Percentiles rank a stretch among this genome's conserved stretches.
These are phyloP conservation scores for Boletellus ananiceps DNA, from an alignment of 768 basidiomycete species.

Conservation along the genomic window DNA sequence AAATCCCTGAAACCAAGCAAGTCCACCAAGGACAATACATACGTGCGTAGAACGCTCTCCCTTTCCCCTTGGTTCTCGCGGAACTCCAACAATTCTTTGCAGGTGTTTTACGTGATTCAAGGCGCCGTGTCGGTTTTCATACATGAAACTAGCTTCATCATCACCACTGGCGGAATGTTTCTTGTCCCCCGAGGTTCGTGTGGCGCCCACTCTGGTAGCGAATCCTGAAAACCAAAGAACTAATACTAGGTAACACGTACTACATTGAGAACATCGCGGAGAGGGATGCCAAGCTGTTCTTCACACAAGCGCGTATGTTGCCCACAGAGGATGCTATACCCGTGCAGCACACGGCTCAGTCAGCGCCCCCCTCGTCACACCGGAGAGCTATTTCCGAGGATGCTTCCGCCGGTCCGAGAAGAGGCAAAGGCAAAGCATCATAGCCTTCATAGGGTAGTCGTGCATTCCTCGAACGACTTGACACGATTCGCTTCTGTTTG, in stretches of 20 bases:
- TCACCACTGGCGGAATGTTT: constrained; percentile 82
- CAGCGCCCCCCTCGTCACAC: constrained; percentile 27
- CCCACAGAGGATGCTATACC: constrained; percentile 27
- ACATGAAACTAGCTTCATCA: constrained; percentile 71
- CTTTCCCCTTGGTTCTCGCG: background rate
- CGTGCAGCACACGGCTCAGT: constrained; percentile 25
- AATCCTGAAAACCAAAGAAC: background rate
- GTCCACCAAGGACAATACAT: constrained; percentile 88
- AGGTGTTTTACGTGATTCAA: constrained; percentile 80
- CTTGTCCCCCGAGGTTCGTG: constrained; percentile 80
- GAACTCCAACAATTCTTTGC: background rate
- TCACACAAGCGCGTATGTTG: constrained; percentile 76
- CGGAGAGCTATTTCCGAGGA: constrained; percentile 27
- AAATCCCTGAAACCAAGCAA: constrained; percentile 82
- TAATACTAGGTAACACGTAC: constrained; percentile 74
- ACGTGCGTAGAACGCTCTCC: constrained; percentile 47
- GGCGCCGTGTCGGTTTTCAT: constrained; percentile 87
- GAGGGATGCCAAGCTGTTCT: constrained; percentile 81
- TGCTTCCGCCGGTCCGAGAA: constrained; percentile 13
- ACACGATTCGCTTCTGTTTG: background rate
- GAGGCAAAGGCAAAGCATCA: constrained; percentile 15
- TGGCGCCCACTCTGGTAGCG: background rate
- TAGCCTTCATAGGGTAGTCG: background rate
- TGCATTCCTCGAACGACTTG: background rate
- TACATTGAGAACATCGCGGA: constrained; percentile 83